Base-by-base conservation (phyloP, 768 basidiomycete species). In the Serendipita sp. region DNA sequence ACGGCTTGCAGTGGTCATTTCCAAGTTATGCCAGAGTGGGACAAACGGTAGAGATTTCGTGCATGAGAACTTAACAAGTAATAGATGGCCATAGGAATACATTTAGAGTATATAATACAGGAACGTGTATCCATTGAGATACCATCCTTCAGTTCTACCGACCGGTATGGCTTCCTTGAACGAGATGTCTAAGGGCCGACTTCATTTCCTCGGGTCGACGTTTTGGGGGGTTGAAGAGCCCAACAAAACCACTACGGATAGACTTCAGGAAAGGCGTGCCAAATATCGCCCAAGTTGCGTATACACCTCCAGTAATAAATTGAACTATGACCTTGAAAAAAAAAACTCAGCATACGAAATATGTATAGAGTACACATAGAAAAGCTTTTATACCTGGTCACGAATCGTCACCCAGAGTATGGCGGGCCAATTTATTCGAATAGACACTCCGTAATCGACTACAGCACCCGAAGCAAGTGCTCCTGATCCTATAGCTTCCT, bases 1-100 rank as follows among this genome's bases (percentile, higher is more conserved):
- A 0, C 60, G 48, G 46, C 50, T 46, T 48, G 66, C 64, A 50
- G 31, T 66, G 66, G 48, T 50, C 48, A 50, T 50, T 8, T 18
- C 48, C 48, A 50, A 50, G 48, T 18, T 50, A 40, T 5, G 40
- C 40, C 40, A 40, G 6, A 5, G 40, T 13, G 40, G 40, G 40
- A 5, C 2, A 40, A 40, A 13, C 5, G 40, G 13, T 5, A 40
- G 2, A 40, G 6, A 40, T 23, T 23, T 23, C 5, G 40, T 40
- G 40, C 5, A 40, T 13, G 40, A 40, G 40, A 40, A 40, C 5
- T 6, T 6, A 40, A 40, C 40, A 40, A 13, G 40, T 40, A 40
- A 6, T 40, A 40, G 13, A 13, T 6, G 13, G 6, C 40, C 5
- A 6, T 5, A 6, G 40, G 40, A 40, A 6, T 40, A 40, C 40